Percentiles rank a stretch among this genome's conserved stretches.
phyloP scores from a whole-genome alignment of 2,329 filamentous ascomycete species.

The Ceratocystis harringtonii region DNA sequence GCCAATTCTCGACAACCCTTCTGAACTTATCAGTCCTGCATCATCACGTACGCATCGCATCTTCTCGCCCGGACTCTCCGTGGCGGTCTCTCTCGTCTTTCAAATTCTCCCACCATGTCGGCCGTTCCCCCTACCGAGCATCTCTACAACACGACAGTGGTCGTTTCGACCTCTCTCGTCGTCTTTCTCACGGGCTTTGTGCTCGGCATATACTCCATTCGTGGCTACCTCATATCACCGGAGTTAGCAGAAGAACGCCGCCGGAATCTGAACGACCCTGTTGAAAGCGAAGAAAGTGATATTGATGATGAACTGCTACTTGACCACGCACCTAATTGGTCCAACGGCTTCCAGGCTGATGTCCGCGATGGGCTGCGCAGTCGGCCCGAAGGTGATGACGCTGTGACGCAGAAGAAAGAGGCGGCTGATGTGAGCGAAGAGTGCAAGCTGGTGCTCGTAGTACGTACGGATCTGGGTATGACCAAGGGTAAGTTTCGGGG shows the following conservation, averaged over 20 bases:
- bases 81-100: not conserved
- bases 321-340: constrained; percentile 54
- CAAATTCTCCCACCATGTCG: not conserved
- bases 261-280: constrained; percentile 41
- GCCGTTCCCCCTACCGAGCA: constrained; percentile 27
- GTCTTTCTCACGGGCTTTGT: constrained; percentile 66
- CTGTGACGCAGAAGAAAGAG: constrained; percentile 16
- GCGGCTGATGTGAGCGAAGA: constrained; percentile 47
- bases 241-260: constrained; percentile 41
- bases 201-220: constrained; percentile 58
- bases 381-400: constrained; percentile 23
- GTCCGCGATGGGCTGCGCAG: constrained; percentile 38
- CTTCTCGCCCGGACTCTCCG: not conserved
- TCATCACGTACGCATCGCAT: not conserved
- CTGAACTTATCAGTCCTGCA: too few relatives aligned
- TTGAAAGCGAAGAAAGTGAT: constrained; percentile 56
- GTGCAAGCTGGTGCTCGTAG: constrained; percentile 86
- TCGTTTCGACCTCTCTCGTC: constrained; percentile 59
- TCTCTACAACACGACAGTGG: constrained; percentile 37
- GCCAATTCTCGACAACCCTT: too few relatives aligned
- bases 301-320: constrained; percentile 45
- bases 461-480: constrained; percentile 91
- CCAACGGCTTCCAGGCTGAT: constrained; percentile 46
- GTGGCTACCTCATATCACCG: constrained; percentile 44
- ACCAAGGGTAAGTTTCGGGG: constrained; percentile 56